Evolutionary conservation across 495 filamentous ascomycete species (phyloP).

Genomic region (Xylaria acuta): DNA sequence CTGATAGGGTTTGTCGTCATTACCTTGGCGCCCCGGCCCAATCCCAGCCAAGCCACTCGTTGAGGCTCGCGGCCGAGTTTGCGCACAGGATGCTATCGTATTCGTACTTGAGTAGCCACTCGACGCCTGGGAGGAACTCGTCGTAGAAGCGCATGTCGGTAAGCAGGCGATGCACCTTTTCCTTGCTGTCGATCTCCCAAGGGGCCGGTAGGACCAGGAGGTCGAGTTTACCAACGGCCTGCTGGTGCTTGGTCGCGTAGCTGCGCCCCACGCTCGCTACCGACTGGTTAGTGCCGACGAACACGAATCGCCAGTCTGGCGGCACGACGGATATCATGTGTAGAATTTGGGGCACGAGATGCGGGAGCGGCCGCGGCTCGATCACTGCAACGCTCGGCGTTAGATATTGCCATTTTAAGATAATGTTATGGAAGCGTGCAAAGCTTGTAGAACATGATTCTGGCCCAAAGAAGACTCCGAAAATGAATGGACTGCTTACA

Average conservation of each 20-base stretch:
- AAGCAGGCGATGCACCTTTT: conserved; percentile 49
- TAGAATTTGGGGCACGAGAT: conserved; percentile 53
- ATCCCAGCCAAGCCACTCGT: conserved; percentile 55
- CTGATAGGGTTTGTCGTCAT: background rate
- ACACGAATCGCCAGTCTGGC: conserved; percentile 58
- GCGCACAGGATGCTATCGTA: conserved; percentile 58
- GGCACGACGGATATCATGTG: conserved; percentile 60
- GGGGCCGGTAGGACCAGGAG: conserved; percentile 49
- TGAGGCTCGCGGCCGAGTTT: conserved; percentile 51
- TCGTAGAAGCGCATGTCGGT: conserved; percentile 57
- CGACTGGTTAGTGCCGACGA: conserved; percentile 53
- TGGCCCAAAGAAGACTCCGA: background rate
- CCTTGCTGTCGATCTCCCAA: conserved; percentile 51
- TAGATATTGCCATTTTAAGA: background rate
- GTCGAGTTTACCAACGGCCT: conserved; percentile 54
- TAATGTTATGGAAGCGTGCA: background rate
- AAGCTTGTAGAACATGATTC: background rate
- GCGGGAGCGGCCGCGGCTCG: conserved; percentile 51
- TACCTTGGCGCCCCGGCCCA: conserved; percentile 58
- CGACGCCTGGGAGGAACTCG: conserved; percentile 49
- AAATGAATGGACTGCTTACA: background rate
- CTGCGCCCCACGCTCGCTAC: conserved; percentile 46
- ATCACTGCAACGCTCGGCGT: conserved; percentile 39
- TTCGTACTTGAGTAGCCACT: conserved; percentile 56
- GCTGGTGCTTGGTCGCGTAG: conserved; percentile 50